A percentile compares a stretch with the other conserved stretches of the same genome.
Conservation (phyloP, 495 filamentous ascomycete genomes). For the Glarea lozoyensis region DNA sequence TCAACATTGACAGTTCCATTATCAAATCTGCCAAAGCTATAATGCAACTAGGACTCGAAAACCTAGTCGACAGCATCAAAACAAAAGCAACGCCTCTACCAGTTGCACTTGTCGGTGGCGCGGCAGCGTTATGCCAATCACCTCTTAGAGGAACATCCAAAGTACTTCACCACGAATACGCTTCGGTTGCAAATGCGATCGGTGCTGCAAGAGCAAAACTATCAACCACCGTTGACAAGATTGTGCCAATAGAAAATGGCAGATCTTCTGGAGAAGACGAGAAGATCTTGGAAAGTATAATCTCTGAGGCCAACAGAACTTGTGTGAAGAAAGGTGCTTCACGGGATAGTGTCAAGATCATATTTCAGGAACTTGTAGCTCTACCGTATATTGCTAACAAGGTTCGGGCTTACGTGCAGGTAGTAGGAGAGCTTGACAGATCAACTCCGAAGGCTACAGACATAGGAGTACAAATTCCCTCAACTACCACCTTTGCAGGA, state of each 20-base stretch:
- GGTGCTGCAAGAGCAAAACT: slow-evolving; percentile 35
- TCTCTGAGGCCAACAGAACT: slow-evolving; percentile 23
- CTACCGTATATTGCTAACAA: slow-evolving; percentile 42
- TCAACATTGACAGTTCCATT: too few species aligned
- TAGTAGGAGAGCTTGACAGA: slow-evolving; percentile 42
- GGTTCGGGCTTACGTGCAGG: slow-evolving; percentile 38
- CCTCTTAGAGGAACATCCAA: slow-evolving; percentile 24
- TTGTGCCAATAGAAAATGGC: slow-evolving; percentile 24
- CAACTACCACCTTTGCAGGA: too few species aligned
- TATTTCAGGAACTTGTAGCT: slow-evolving; percentile 27
- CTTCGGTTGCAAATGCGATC: slow-evolving; percentile 45
- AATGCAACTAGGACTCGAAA: too few species aligned
- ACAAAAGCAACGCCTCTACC: slow-evolving; percentile 34
- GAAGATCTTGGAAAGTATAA: slow-evolving; percentile 20
- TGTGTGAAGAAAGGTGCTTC: slow-evolving; percentile 25
- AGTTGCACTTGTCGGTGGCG: slow-evolving; percentile 38
- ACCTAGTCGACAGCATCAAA: slow-evolving; percentile 40
- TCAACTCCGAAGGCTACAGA: too few species aligned
- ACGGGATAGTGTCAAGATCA: slow-evolving; percentile 20
- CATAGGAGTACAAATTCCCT: too few species aligned
- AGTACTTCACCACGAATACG: slow-evolving; percentile 28
- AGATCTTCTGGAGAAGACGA: slow-evolving; percentile 22
- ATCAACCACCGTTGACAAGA: slow-evolving; percentile 28
- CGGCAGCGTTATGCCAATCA: slow-evolving; percentile 28
- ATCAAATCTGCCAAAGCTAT: too few species aligned